phyloP scores from a whole-genome alignment of 768 basidiomycete genomes.

The Russula earlei region DNA sequence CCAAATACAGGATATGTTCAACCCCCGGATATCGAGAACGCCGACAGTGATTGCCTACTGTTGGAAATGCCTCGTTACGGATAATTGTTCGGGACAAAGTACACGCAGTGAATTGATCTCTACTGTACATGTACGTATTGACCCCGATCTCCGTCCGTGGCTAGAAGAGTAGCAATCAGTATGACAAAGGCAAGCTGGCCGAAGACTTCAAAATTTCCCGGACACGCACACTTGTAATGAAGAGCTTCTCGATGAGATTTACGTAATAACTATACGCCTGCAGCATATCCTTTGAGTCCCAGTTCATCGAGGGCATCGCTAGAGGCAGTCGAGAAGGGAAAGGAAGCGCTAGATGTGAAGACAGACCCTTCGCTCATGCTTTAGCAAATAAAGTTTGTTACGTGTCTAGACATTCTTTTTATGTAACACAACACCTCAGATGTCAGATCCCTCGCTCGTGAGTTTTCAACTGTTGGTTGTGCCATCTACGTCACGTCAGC shows the following conservation, averaged over 20 bases:
- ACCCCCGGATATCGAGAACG: no score
- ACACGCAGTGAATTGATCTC: not conserved
- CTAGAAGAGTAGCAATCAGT: not conserved
- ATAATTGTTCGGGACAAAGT: not conserved
- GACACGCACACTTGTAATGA: conserved; percentile 87
- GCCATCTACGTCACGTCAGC: no score
- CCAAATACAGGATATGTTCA: no score
- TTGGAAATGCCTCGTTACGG: no score
- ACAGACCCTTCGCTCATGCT: conserved; percentile 82
- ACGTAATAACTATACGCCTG: conserved; percentile 96
- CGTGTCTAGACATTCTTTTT: no score
- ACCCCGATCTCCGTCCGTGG: conserved; percentile 23
- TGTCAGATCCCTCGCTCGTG: no score
- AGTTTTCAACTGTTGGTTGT: no score
- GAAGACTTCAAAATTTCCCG: not conserved
- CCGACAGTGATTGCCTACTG: not conserved
- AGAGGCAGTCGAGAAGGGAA: not conserved
- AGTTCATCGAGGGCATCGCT: conserved; percentile 88
- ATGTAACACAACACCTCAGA: no score
- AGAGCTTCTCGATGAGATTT: conserved; percentile 91
- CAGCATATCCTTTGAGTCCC: conserved; percentile 93
- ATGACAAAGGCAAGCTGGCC: no score
- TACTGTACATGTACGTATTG: conserved; percentile 12
- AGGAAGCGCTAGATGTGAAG: not conserved
- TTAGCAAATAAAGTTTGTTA: no score